phyloP scores from a whole-genome alignment of 768 basidiomycete species.

The Boletellus sp. region DNA sequence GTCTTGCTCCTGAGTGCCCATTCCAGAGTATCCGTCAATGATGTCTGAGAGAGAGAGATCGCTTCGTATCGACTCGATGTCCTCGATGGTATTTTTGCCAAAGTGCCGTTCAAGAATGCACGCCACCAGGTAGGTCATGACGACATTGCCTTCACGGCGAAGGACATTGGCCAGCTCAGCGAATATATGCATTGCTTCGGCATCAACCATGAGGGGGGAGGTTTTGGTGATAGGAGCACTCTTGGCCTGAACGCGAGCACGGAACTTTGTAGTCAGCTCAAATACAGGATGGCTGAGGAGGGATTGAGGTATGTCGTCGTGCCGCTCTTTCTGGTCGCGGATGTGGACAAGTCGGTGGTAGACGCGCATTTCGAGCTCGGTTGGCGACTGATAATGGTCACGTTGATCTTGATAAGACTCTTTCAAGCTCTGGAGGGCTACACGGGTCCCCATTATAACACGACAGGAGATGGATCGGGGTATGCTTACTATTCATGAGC shows the following conservation, averaged over 20 bases:
- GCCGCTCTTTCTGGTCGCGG: conserved; percentile 75
- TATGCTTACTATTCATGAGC: conserved; percentile 78
- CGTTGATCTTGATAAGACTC: conserved; percentile 90
- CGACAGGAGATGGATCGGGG: not conserved
- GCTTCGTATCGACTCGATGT: conserved; percentile 64
- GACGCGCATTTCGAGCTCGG: conserved; percentile 93
- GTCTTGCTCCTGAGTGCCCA: conserved; percentile 23
- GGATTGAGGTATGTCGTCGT: conserved; percentile 63
- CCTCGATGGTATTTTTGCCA: conserved; percentile 72
- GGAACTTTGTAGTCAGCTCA: conserved; percentile 77
- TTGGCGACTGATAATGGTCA: conserved; percentile 62
- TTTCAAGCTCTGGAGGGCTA: conserved; percentile 88
- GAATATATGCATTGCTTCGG: conserved; percentile 62
- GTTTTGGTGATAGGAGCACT: conserved; percentile 72
- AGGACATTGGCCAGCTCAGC: conserved; percentile 57
- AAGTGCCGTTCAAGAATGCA: conserved; percentile 88
- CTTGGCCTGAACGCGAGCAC: conserved; percentile 72
- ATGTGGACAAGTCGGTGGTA: conserved; percentile 93
- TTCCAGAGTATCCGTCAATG: conserved; percentile 57
- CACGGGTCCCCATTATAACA: not conserved
- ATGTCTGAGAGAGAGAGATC: conserved; percentile 56
- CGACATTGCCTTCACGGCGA: conserved; percentile 56
- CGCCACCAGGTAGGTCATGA: conserved; percentile 85
- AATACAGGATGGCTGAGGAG: conserved; percentile 75
- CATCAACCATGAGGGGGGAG: conserved; percentile 61